Conservation (phyloP, 257 asterid species). For the Primulina huaijiensis region DNA sequence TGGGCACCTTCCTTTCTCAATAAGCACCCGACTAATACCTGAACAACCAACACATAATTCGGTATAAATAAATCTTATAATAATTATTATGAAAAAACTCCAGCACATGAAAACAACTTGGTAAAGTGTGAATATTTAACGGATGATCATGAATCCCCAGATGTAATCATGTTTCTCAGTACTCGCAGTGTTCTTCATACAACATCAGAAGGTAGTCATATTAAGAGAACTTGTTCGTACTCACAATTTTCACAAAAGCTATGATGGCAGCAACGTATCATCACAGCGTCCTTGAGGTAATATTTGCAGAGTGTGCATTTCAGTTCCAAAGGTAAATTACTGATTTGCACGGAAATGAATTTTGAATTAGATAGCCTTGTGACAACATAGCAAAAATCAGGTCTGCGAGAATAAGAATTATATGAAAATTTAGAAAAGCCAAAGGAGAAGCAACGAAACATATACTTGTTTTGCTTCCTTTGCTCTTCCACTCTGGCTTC, state of each 20-base stretch:
- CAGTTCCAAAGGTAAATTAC: slow-evolving; percentile 48
- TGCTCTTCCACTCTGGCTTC: slow-evolving; percentile 36
- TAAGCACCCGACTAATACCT: slow-evolving; percentile 71
- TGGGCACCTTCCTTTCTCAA: slow-evolving; percentile 70
- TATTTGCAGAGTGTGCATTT: slow-evolving; percentile 70
- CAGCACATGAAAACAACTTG: background rate
- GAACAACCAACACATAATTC: slow-evolving; percentile 25
- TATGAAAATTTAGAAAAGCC: background rate
- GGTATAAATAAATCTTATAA: too few species aligned
- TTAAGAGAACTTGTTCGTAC: slow-evolving; percentile 26
- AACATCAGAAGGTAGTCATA: background rate
- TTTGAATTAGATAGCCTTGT: slow-evolving; percentile 35
- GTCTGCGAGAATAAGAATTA: slow-evolving; percentile 13
- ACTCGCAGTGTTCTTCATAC: too few species aligned
- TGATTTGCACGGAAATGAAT: slow-evolving; percentile 34
- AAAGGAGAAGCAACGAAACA: slow-evolving; percentile 9
- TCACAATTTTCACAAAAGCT: slow-evolving; percentile 90
- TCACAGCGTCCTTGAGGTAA: slow-evolving; percentile 80
- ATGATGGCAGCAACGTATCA: slow-evolving; percentile 96
- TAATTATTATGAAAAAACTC: background rate
- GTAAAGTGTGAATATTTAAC: background rate
- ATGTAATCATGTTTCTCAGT: too few species aligned
- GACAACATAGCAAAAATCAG: slow-evolving; percentile 25
- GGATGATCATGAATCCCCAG: background rate
- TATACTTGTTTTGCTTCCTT: slow-evolving; percentile 50